phyloP scores from a whole-genome alignment of 208 protist genomes.

The Crithidia mellificae region DNA sequence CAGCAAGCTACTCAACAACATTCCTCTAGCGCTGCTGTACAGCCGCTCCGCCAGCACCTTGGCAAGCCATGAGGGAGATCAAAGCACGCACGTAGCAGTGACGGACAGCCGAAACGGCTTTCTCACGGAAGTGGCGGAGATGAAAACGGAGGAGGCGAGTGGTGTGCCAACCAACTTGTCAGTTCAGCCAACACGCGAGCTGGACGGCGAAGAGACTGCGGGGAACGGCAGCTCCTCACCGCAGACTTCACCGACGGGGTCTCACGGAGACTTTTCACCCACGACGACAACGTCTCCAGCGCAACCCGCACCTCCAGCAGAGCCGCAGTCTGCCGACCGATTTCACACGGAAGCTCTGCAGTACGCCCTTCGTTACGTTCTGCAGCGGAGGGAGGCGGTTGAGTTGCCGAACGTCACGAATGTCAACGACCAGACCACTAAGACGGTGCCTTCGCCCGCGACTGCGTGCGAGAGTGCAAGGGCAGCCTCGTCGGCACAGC shows the following conservation, averaged over 20 bases:
- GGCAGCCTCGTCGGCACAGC: not conserved
- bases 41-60: not conserved
- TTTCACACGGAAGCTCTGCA: constrained; percentile 28
- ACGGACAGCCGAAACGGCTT: not conserved
- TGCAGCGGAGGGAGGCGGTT: constrained; percentile 4
- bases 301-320: not conserved
- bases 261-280: too few relatives aligned
- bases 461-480: not conserved
- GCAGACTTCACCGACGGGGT: too few relatives aligned
- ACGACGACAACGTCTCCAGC: not conserved
- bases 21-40: constrained; percentile 10
- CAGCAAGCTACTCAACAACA: constrained; percentile 5
- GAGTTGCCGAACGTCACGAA: not conserved
- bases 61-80: not conserved
- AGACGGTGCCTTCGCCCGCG: not conserved
- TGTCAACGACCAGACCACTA: not conserved
- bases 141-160: too few relatives aligned
- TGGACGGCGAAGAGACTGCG: too few relatives aligned
- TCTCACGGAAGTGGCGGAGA: not conserved
- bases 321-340: not conserved
- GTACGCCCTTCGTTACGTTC: constrained; percentile 21
- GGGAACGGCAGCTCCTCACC: too few relatives aligned
- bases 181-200: too few relatives aligned
- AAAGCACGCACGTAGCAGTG: not conserved
- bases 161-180: too few relatives aligned